Evolutionary conservation across 1,139 yeast genomes (phyloP), one percentile per base, ranked within the genome.

Genomic region (Yamadazyma friedrichii): DNA sequence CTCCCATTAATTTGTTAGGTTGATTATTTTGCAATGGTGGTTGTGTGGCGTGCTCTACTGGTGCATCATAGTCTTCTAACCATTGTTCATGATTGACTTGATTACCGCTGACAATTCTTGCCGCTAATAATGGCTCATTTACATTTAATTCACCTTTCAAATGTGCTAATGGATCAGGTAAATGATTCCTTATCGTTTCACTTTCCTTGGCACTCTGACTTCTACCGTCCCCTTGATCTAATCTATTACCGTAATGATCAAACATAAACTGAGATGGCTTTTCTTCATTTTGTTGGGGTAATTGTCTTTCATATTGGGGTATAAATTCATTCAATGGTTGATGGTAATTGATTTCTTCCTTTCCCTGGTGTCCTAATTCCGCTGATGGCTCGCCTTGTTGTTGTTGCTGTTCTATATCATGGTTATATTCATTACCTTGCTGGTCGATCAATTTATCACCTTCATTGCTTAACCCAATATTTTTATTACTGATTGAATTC

Each of bases 161-260:
- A 46, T 72, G 78, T 2, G 76, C 74, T 41, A 72, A 56, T 0
- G 78, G 78, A 45, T 72, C 78, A 2, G 77, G 76, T 20, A 71
- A 56, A 37, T 54, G 67, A 45, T 58, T 59, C 9, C 45, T 42
- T 4, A 34, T 13, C 10, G 52, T 42, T 27, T 50, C 53, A 29
- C 33, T 28, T 28, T 35, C 38, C 22, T 20, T 35, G 16, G 11
- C 24, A 3, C 45, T 32, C 13, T 17, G 24, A 16, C 41, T 35
- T 16, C 13, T 17, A n/a, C 16, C 15, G 17, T 22, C 22, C 4
- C 22, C 32, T 10, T 22, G 13, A 12, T n/a, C 32, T 5, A 32
- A 11, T 25, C 35, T 33, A 27, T 34, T 33, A 4, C 29, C 31
- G n/a, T 16, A 12, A 12, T 38, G 36, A 11, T 26, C 33, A 25